Evolutionary conservation across 2,329 filamentous ascomycete genomes (phyloP).

Genomic region (Mollisia scopiformis): DNA sequence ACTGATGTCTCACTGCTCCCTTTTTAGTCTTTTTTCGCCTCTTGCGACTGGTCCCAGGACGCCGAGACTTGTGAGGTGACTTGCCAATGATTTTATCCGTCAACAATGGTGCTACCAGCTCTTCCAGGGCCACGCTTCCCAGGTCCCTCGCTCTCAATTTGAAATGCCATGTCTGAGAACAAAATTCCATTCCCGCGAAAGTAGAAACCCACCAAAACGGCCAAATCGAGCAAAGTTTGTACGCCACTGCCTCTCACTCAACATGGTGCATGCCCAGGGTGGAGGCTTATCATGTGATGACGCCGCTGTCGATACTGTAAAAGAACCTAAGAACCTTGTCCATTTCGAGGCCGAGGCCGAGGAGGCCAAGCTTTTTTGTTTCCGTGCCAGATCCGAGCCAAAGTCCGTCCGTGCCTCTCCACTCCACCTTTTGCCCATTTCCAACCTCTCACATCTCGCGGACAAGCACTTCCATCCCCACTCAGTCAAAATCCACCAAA

Average conservation of each 20-base stretch:
- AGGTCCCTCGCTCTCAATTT: not conserved
- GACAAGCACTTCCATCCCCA: not conserved
- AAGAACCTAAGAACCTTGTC: not conserved
- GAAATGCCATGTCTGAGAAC: not conserved
- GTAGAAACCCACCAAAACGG: not conserved
- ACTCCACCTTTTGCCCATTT: not conserved
- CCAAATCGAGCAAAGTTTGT: not conserved
- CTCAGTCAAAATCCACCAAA: not conserved
- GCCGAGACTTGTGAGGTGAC: not conserved
- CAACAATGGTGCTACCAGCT: not conserved
- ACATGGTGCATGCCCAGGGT: not conserved
- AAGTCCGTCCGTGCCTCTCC: not conserved
- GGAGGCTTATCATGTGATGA: not conserved
- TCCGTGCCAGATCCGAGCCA: constrained; percentile 1
- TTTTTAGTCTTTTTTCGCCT: constrained; percentile 3
- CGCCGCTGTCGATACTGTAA: not conserved
- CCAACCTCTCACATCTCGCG: not conserved
- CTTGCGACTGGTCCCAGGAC: not conserved
- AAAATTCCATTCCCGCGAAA: not conserved
- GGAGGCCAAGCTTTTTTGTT: constrained; percentile 9
- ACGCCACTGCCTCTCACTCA: not conserved
- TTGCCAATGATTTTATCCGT: not conserved
- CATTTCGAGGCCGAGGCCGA: no score
- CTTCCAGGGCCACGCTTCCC: not conserved
- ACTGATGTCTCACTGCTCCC: constrained; percentile 8